Evolutionary conservation across 352 stramenopile species (phyloP).

Genomic region (Hyaloperonospora arabidopsidis): DNA sequence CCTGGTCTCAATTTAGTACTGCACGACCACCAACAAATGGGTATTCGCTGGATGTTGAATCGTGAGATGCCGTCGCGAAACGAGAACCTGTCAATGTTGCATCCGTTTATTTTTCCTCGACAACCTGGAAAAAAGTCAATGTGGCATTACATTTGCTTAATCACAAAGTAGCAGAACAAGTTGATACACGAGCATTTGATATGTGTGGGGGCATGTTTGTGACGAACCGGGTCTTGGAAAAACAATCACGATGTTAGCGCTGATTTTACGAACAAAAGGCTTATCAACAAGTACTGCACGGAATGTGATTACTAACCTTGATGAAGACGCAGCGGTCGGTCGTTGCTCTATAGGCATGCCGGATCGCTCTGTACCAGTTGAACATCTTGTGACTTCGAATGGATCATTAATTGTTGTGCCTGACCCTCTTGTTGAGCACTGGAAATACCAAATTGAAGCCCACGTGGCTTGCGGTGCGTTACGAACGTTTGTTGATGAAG

Average conservation of each 20-base stretch:
- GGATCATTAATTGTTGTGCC: slow-evolving; percentile 67
- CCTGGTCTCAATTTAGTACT: slow-evolving; percentile 63
- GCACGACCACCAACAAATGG: slow-evolving; percentile 64
- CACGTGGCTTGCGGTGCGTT: slow-evolving; percentile 35
- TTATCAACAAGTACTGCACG: slow-evolving; percentile 29
- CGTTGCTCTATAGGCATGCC: too few relatives aligned
- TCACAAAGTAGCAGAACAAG: slow-evolving; percentile 32
- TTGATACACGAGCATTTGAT: too few relatives aligned
- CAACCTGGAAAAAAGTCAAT: slow-evolving; percentile 4
- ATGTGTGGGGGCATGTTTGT: slow-evolving; percentile 73
- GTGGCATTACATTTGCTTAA: slow-evolving; percentile 56
- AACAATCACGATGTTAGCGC: slow-evolving; percentile 79
- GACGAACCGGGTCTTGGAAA: slow-evolving; percentile 81
- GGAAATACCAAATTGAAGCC: slow-evolving; percentile 62
- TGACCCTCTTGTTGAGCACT: slow-evolving; percentile 67
- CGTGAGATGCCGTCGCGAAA: slow-evolving; percentile 47
- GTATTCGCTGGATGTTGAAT: slow-evolving; percentile 71
- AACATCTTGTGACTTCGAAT: slow-evolving; percentile 38
- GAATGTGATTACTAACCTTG: slow-evolving; percentile 4
- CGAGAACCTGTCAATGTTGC: slow-evolving; percentile 22
- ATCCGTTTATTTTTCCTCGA: slow-evolving; percentile 43
- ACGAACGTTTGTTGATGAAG: slow-evolving; percentile 41
- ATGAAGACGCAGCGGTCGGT: slow-evolving; percentile 23
- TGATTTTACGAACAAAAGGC: slow-evolving; percentile 73
- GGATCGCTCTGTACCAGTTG: slow-evolving; percentile 34